Base-by-base conservation (phyloP, 2,329 filamentous ascomycete species). In the Colletotrichum noveboracense region DNA sequence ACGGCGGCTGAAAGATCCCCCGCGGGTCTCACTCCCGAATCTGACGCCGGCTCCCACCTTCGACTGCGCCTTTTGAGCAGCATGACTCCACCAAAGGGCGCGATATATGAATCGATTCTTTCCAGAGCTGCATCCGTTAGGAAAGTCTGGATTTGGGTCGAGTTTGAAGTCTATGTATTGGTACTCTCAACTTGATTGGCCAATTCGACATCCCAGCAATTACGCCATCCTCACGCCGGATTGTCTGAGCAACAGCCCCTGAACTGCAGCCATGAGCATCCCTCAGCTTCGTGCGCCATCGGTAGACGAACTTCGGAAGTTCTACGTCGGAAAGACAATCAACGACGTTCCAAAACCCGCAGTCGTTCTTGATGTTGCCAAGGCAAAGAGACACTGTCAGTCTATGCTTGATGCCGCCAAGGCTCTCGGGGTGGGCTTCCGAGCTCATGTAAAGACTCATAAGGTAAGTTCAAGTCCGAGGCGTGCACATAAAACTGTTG, bases 391-490 rank as follows among this genome's bases (percentile, higher is more conserved):
- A 5, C 92, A 94, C 74, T 94, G 92, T 79, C 78, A 85, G 16
- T 85, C 88, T 1, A 92, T 94, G 88, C 85, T 91, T 0, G 79
- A 86, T 0, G 87, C 91, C 0, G 86, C 87, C 3, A 79, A 85
- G 7, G 80, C 83, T 12, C 80, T 93, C 0, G 85, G 84, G 0
- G 85, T 93, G 0, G 87, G 84, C 0, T 93, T 93, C 75, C 85
- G 92, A 14, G 89, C 90, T 0, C 92, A 94, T 78, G 87, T 93
- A 7, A 94, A 94, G 81, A 93, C 91, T 9, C 92, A 94, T 80
- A 94, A 94, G 83, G 90, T 91, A 6, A 48, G 55, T 18, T 4
- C 0, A 5, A 48, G 0, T 16, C 56, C 4, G 32, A 28, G 7
- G 12, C 9, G 9, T 18, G 8, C 56, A 28, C 5, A 3, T 6